Conservation (phyloP, 2,329 filamentous ascomycete species). For the Myrmaecium sp. region DNA sequence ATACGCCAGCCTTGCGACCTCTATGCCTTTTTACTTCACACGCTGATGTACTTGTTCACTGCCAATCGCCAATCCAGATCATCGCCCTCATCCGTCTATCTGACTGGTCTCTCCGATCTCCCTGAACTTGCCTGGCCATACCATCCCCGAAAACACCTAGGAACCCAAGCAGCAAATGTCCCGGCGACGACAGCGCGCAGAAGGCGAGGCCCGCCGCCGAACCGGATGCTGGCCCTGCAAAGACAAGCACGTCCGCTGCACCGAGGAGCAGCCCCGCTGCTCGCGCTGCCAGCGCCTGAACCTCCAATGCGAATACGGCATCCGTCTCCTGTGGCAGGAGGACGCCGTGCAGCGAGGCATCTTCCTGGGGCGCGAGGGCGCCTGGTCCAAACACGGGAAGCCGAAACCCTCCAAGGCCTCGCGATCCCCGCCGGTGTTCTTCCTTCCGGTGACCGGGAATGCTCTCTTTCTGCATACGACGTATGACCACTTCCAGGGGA, state of each 20-base stretch:
- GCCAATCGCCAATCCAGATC: no score
- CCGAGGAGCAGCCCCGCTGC: slow-evolving; percentile 14
- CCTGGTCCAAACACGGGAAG: slow-evolving; percentile 4
- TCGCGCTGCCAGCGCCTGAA: slow-evolving; percentile 12
- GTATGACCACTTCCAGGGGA: slow-evolving; percentile 7
- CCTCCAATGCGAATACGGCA: slow-evolving; percentile 10
- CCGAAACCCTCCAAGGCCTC: no score
- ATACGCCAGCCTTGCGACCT: no score
- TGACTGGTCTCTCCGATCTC: no score
- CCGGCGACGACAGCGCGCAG: no score
- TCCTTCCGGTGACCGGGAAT: slow-evolving; percentile 11
- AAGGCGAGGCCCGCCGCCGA: slow-evolving; percentile 2
- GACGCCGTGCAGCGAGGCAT: slow-evolving; percentile 12
- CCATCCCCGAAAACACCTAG: no score
- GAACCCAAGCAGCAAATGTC: no score
- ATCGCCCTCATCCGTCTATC: no score
- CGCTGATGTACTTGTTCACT: no score
- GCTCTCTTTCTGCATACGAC: slow-evolving; percentile 12
- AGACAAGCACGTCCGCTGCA: slow-evolving; percentile 16
- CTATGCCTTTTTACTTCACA: no score
- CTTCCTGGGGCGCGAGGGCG: slow-evolving; percentile 5
- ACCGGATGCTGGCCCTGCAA: slow-evolving; percentile 7
- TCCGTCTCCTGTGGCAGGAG: slow-evolving; percentile 14
- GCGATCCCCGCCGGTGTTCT: slow-evolving; percentile 7
- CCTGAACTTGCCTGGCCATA: no score